phyloP scores from a whole-genome alignment of 352 stramenopile genomes.

The Phytophthora macrochlamydospora region DNA sequence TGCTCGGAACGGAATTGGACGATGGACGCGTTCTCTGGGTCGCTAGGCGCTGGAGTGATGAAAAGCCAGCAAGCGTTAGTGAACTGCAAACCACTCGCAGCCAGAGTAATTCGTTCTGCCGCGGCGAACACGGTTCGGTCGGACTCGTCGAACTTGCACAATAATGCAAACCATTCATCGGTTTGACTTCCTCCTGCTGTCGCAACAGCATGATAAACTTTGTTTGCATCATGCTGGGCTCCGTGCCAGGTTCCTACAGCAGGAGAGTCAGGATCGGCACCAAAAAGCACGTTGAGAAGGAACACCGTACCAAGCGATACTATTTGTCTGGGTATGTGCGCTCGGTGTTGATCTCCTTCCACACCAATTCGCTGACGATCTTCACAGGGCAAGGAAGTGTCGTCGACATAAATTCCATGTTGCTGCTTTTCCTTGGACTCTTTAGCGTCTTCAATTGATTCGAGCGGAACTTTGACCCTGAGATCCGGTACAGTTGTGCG shows the following conservation, averaged over 20 bases:
- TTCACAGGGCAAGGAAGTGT: constrained; percentile 8
- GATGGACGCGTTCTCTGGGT: neutral
- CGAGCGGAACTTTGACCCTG: too few species aligned
- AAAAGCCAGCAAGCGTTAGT: constrained; percentile 3
- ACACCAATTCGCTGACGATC: constrained; percentile 3
- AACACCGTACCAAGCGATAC: too few species aligned
- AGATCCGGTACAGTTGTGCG: too few species aligned
- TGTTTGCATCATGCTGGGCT: neutral
- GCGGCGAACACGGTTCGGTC: constrained; percentile 2
- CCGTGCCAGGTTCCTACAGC: neutral
- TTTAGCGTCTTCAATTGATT: too few species aligned
- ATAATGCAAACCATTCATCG: constrained; percentile 4
- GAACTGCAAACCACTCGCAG: neutral
- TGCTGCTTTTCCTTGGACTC: neutral
- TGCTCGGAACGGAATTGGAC: too few species aligned
- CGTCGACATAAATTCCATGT: neutral
- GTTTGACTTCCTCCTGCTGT: neutral
- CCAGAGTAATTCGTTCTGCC: neutral
- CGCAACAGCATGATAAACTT: neutral
- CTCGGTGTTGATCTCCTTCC: constrained; percentile 3
- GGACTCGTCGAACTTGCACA: constrained; percentile 3
- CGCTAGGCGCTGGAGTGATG: neutral
- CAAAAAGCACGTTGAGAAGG: too few species aligned
- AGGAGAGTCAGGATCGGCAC: neutral
- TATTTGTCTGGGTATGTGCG: constrained; percentile 12